Base-by-base conservation (phyloP, 2,329 filamentous ascomycete species). In the Botrytis medusae region DNA sequence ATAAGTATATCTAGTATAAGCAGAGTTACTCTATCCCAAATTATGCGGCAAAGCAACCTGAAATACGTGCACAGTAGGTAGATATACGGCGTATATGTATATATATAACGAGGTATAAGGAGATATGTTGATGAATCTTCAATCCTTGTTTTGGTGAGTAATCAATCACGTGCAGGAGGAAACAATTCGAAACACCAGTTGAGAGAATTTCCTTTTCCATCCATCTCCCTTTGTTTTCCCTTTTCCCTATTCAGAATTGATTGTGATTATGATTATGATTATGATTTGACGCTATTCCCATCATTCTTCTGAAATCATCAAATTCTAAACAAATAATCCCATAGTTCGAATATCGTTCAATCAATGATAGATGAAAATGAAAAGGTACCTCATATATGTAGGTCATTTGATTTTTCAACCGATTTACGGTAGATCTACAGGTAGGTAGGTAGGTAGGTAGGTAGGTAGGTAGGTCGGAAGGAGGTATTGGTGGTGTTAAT, bases 391-490 rank as follows among this genome's bases (percentile, higher is more conserved):
- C 29, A 20, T 20, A 40, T 32, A 25, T 34, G 20, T 46, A 67
- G 20, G 22, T 37, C 18, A 20, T 37, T 67, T 37, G 63, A 34
- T 25, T 34, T 37, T 32, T 37, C 20, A 67, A n/a, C 32, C 44
- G 34, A 32, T 67, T 40, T 37, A 20, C 4, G 63, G 46, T 54
- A 67, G n/a, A 67, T 67, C 64, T 54, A n/a, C n/a, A n/a, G n/a
- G n/a, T n/a, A n/a, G n/a, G n/a, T n/a, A n/a, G n/a, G n/a, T n/a
- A n/a, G n/a, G n/a, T n/a, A n/a, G n/a, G n/a, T n/a, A n/a, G n/a
- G n/a, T n/a, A n/a, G n/a, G n/a, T 37, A 7, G 37, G 37, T 37
- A 1, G 37, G 37, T 1, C 8, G 37, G 7, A 37, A 37, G 37
- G 37, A 37, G 37, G 37, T 7, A 9, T 37, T 37, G 37, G 37